A percentile compares a stretch with the other conserved stretches of the same genome.
Evolutionary conservation across 192 early-diverging fungal species (phyloP).

Genomic region (Oehlia diaphana): DNA sequence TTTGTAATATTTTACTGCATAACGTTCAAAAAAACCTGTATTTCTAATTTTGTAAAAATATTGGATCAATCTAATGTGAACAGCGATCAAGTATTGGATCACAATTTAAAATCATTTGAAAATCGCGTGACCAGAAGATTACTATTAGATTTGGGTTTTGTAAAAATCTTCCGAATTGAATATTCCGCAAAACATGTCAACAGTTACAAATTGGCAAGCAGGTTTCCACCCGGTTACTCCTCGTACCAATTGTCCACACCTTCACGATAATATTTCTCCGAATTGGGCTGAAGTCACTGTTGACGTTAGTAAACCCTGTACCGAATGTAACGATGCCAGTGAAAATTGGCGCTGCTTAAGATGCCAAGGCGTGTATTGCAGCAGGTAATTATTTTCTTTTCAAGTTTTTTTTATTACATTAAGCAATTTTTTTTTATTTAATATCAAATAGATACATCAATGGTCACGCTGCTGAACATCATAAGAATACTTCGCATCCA

Average conservation of each 20-base stretch:
- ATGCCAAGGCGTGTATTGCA: constrained; percentile 15
- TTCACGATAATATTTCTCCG: not conserved
- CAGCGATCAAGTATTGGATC: no score
- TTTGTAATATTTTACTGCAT: no score
- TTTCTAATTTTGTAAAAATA: no score
- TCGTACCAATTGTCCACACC: not conserved
- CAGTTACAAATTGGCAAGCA: not conserved
- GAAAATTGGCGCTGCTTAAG: constrained; percentile 19
- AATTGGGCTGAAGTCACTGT: not conserved
- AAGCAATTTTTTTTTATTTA: no score
- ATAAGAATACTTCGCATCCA: not conserved
- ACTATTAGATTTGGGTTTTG: no score
- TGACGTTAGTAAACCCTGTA: not conserved
- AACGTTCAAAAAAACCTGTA: no score
- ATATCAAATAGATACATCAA: constrained; percentile 18
- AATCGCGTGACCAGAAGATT: no score
- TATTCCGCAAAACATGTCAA: not conserved
- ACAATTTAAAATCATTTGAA: no score
- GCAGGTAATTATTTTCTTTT: not conserved
- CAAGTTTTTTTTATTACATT: no score
- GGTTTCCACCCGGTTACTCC: not conserved
- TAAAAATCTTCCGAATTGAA: no score
- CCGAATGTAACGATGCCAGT: not conserved
- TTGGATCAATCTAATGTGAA: no score
- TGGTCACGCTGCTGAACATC: constrained; percentile 8